phyloP scores from a whole-genome alignment of 176 grass and related monocot species.

The Zizania latifolia region DNA sequence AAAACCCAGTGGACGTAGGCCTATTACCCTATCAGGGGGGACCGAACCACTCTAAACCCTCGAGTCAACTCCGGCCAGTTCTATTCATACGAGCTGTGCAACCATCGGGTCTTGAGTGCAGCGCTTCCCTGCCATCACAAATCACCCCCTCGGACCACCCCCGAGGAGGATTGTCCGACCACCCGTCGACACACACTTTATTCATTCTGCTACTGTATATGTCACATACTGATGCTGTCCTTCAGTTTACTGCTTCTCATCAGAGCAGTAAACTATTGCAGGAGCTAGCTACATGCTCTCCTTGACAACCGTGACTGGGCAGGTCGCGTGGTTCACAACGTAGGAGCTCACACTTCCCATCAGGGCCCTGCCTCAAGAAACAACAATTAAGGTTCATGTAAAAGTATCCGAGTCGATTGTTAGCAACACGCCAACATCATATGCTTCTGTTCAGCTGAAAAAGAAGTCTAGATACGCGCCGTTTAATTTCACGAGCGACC shows the following conservation, averaged over 20 bases:
- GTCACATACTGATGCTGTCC: background rate
- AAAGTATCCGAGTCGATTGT: background rate
- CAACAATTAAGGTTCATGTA: background rate
- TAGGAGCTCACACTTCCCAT: constrained; percentile 74
- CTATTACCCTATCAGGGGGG: too few relatives aligned
- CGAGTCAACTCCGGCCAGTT: too few relatives aligned
- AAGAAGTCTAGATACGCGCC: background rate
- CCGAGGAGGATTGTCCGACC: too few relatives aligned
- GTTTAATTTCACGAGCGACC: background rate
- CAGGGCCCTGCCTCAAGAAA: constrained; percentile 46
- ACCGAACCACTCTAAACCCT: too few relatives aligned
- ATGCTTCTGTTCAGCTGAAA: background rate
- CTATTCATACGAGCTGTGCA: too few relatives aligned
- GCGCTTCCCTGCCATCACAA: too few relatives aligned
- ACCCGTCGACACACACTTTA: constrained; percentile 2
- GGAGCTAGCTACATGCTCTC: constrained; percentile 29
- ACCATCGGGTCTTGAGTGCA: too few relatives aligned
- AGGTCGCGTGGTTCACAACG: constrained; percentile 40
- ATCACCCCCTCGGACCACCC: too few relatives aligned
- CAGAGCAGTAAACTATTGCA: background rate
- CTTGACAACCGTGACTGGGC: constrained; percentile 76
- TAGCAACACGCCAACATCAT: background rate
- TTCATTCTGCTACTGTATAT: background rate
- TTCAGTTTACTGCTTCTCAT: background rate
- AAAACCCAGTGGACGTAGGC: too few relatives aligned